A percentile compares a stretch with the other conserved stretches of the same genome.
Evolutionary conservation across 345 rosid genomes (phyloP).

Genomic region (Arabis alpina): DNA sequence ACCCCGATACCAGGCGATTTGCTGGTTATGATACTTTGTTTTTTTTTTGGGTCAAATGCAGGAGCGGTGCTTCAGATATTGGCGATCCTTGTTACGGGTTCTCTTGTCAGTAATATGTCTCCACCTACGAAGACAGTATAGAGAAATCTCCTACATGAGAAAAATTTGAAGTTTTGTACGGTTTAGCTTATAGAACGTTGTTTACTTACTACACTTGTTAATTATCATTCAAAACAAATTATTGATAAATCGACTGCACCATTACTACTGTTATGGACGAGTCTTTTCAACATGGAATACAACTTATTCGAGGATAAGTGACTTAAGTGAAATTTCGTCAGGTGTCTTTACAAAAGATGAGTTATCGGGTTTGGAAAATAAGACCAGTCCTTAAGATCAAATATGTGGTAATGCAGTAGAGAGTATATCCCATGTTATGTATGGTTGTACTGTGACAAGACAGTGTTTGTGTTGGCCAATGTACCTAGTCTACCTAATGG

Average conservation of each 20-base stretch:
- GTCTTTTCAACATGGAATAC: neutral
- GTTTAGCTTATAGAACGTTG: neutral
- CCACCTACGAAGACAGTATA: conserved; percentile 63
- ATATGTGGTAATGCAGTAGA: too few relatives aligned
- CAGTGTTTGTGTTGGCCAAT: too few relatives aligned
- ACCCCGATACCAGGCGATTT: neutral
- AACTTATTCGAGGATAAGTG: too few relatives aligned
- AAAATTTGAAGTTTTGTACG: conserved; percentile 21
- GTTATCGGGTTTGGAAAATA: too few relatives aligned
- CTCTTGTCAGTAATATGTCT: conserved; percentile 70
- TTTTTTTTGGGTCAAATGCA: conserved; percentile 26
- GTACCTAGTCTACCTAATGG: too few relatives aligned
- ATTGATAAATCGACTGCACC: neutral
- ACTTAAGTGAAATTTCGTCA: too few relatives aligned
- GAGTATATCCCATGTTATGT: too few relatives aligned
- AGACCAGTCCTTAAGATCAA: too few relatives aligned
- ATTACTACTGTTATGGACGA: too few relatives aligned
- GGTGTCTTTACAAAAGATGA: too few relatives aligned
- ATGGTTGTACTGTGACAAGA: too few relatives aligned
- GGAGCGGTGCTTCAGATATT: conserved; percentile 55
- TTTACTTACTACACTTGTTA: neutral
- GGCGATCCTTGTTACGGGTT: conserved; percentile 42
- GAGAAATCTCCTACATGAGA: conserved; percentile 20
- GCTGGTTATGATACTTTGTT: neutral
- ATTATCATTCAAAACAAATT: neutral